Evolutionary conservation across 768 basidiomycete species (phyloP).

Genomic region (Leccinellum rugosiceps): DNA sequence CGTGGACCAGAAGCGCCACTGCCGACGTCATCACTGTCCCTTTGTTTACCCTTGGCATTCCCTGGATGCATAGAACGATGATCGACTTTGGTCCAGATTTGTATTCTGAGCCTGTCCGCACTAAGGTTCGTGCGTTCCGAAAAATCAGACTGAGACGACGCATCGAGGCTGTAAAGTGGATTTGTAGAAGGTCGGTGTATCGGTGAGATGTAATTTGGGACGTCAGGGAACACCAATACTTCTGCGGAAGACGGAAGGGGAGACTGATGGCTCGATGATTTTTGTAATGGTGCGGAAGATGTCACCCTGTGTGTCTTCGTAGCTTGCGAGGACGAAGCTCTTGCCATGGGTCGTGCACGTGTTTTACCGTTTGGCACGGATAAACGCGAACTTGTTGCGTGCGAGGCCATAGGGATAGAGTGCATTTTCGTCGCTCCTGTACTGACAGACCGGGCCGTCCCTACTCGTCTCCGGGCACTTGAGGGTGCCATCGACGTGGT

Average conservation of each 20-base stretch:
- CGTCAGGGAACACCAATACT: slow-evolving; percentile 13
- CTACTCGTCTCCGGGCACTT: slow-evolving; percentile 3
- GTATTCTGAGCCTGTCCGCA: slow-evolving; percentile 49
- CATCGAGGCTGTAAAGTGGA: slow-evolving; percentile 67
- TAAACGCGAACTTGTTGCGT: slow-evolving; percentile 10
- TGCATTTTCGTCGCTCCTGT: slow-evolving; percentile 17
- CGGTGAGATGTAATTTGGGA: slow-evolving; percentile 72
- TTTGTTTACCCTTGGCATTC: slow-evolving; percentile 47
- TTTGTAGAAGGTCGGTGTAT: slow-evolving; percentile 83
- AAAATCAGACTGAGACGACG: slow-evolving; percentile 48
- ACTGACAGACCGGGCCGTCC: slow-evolving; percentile 13
- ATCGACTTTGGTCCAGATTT: slow-evolving; percentile 54
- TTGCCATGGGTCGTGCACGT: slow-evolving; percentile 13
- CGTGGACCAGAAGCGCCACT: slow-evolving; percentile 13
- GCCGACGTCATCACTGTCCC: slow-evolving; percentile 24
- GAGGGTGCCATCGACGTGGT: background rate
- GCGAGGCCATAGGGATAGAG: slow-evolving; percentile 4
- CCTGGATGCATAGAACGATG: slow-evolving; percentile 3
- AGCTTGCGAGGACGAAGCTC: slow-evolving; percentile 14
- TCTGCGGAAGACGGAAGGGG: slow-evolving; percentile 19
- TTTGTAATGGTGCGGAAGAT: slow-evolving; percentile 25
- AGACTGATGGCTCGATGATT: slow-evolving; percentile 23
- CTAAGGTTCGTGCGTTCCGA: slow-evolving; percentile 53
- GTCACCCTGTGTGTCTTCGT: slow-evolving; percentile 23
- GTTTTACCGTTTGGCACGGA: slow-evolving; percentile 15